A percentile compares a stretch with the other conserved stretches of the same genome.
These are phyloP conservation scores for Boletus hoseneyae DNA, from an alignment of 1,284 basidiomycete genomes.

Conservation along the genomic window DNA sequence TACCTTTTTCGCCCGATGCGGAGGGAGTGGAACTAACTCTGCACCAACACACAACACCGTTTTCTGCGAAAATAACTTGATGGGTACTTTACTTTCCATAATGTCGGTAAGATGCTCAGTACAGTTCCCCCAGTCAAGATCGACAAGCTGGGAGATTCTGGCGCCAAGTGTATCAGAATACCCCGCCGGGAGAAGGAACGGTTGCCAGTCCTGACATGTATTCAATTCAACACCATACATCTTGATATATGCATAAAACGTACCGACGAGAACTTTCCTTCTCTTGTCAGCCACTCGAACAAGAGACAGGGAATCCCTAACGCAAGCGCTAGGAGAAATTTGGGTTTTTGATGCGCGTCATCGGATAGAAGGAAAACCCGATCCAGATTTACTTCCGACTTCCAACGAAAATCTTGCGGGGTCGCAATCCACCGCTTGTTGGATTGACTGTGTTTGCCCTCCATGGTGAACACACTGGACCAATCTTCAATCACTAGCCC, in stretches of 20 bases:
- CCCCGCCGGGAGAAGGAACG: conserved; percentile 68
- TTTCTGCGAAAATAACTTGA: conserved; percentile 52
- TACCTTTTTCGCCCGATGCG: conserved; percentile 38
- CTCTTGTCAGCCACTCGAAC: conserved; percentile 49
- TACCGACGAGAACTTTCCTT: conserved; percentile 36
- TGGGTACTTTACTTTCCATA: conserved; percentile 51
- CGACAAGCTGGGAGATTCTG: conserved; percentile 66
- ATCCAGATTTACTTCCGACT: conserved; percentile 39
- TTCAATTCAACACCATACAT: conserved; percentile 4
- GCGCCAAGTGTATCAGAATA: conserved; percentile 49
- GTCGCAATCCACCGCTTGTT: conserved; percentile 53
- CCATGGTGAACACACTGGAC: conserved; percentile 60
- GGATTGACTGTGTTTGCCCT: conserved; percentile 42
- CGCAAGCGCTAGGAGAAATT: conserved; percentile 78
- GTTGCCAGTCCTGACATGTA: conserved; percentile 51
- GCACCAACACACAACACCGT: conserved; percentile 54
- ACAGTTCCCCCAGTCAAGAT: conserved; percentile 65
- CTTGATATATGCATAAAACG: conserved; percentile 1
- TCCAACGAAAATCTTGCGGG: conserved; percentile 46
- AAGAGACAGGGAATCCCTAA: conserved; percentile 84
- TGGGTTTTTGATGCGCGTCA: conserved; percentile 63
- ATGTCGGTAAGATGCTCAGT: conserved; percentile 53
- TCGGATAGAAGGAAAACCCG: conserved; percentile 71
- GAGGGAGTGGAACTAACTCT: conserved; percentile 49
- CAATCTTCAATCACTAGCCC: conserved; percentile 66